These are phyloP conservation scores for Pseudogymnoascus sp. DNA, from an alignment of 2,329 filamentous ascomycete genomes.

Conservation along the genomic window DNA sequence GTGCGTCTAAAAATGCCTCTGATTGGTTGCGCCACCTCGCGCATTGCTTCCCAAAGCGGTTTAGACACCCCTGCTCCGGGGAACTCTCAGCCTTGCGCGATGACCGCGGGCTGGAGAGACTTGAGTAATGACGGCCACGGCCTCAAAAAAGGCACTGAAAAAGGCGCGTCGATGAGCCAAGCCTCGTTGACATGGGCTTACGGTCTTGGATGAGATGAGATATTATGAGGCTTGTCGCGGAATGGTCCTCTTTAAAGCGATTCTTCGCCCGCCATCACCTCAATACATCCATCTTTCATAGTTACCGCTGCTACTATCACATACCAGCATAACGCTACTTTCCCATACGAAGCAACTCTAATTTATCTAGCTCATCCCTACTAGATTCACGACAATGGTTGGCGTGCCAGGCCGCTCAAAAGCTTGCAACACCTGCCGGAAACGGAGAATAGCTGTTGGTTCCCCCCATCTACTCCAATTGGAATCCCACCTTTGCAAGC, in stretches of 20 bases:
- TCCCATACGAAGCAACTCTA: not conserved
- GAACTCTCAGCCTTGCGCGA: not conserved
- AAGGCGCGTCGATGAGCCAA: not conserved
- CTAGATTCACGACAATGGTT: not conserved
- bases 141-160: not conserved
- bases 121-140: not conserved
- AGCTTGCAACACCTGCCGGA: slow-evolving; percentile 55
- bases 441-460: slow-evolving; percentile 34
- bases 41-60: slow-evolving; percentile 5
- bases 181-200: not conserved
- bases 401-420: slow-evolving; percentile 58
- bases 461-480: not conserved
- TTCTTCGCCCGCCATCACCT: not conserved
- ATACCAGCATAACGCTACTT: not conserved
- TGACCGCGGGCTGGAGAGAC: not conserved
- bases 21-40: slow-evolving; percentile 6
- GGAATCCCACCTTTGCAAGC: not conserved
- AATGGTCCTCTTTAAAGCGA: slow-evolving; percentile 3
- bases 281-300: not conserved
- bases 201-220: not conserved
- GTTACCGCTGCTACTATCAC: not conserved
- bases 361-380: not conserved
- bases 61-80: not conserved
- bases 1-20: not conserved
- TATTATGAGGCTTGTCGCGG: not conserved